Evolutionary conservation across 148 eudicot species (phyloP).

Genomic region (Rhododendron williamsianum): DNA sequence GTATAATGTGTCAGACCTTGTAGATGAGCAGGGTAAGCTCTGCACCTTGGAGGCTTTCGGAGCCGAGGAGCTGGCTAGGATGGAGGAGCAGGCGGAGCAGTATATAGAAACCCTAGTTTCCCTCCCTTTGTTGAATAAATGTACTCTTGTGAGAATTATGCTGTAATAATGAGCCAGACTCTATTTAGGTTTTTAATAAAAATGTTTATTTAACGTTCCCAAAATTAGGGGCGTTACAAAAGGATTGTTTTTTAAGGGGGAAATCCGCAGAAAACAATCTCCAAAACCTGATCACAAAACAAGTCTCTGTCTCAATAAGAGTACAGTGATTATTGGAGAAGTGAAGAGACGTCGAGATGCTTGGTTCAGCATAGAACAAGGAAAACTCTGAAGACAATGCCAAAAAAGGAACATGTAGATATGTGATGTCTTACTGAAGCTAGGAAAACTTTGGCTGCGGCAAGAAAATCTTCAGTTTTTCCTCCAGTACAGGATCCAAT

Average conservation of each 20-base stretch:
- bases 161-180: no score
- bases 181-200: no score
- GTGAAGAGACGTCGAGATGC: background rate
- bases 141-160: no score
- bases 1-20: no score
- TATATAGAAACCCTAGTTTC: no score
- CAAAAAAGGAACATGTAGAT: conserved; percentile 2
- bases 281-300: background rate
- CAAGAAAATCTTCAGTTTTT: conserved; percentile 92
- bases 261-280: background rate
- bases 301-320: background rate
- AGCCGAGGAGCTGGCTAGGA: no score
- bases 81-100: no score
- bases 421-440: conserved; percentile 60
- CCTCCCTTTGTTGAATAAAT: no score
- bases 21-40: no score
- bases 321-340: background rate
- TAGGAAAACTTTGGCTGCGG: conserved; percentile 82
- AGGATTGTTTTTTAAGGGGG: background rate
- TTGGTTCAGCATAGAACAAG: background rate
- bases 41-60: no score
- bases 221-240: background rate
- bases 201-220: no score
- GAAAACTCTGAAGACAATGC: background rate
- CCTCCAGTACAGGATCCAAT: conserved; percentile 99